Conservation (phyloP, 495 filamentous ascomycete species). For the Penicillium arizonense region DNA sequence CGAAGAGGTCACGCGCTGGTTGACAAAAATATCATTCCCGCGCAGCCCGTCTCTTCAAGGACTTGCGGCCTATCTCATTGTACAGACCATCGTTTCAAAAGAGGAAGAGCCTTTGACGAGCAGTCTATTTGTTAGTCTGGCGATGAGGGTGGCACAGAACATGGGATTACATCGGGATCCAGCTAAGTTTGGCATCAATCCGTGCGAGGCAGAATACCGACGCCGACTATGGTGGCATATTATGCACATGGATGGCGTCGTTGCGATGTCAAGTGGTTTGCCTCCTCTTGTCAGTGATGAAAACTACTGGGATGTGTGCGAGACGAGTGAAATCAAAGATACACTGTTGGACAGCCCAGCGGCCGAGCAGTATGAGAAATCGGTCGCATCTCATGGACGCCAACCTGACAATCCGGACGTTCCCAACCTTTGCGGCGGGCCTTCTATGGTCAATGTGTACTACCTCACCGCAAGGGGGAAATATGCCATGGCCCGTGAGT, state of each 20-base stretch:
- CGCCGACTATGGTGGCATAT: constrained; percentile 75
- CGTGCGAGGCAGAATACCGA: constrained; percentile 67
- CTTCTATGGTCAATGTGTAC: constrained; percentile 48
- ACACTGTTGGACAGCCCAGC: constrained; percentile 39
- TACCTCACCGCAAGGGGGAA: constrained; percentile 47
- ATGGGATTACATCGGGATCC: constrained; percentile 75
- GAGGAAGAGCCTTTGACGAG: constrained; percentile 49
- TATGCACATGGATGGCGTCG: constrained; percentile 59
- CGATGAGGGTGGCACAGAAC: constrained; percentile 65
- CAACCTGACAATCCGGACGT: constrained; percentile 44
- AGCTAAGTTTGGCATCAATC: constrained; percentile 59
- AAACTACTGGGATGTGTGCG: constrained; percentile 47
- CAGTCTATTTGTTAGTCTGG: constrained; percentile 52
- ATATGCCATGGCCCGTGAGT: constrained; percentile 49
- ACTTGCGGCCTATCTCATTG: constrained; percentile 44
- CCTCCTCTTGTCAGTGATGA: constrained; percentile 45
- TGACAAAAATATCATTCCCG: constrained; percentile 45
- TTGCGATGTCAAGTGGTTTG: constrained; percentile 48
- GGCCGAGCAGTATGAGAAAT: constrained; percentile 37
- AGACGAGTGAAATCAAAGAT: constrained; percentile 47
- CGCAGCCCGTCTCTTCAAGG: constrained; percentile 45
- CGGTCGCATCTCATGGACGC: constrained; percentile 31
- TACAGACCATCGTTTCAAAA: constrained; percentile 46
- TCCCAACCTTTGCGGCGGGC: constrained; percentile 41
- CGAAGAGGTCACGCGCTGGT: constrained; percentile 43